These are phyloP conservation scores for Cryptosporidium andersoni DNA, from an alignment of 169 alveolate species.

Conservation along the genomic window DNA sequence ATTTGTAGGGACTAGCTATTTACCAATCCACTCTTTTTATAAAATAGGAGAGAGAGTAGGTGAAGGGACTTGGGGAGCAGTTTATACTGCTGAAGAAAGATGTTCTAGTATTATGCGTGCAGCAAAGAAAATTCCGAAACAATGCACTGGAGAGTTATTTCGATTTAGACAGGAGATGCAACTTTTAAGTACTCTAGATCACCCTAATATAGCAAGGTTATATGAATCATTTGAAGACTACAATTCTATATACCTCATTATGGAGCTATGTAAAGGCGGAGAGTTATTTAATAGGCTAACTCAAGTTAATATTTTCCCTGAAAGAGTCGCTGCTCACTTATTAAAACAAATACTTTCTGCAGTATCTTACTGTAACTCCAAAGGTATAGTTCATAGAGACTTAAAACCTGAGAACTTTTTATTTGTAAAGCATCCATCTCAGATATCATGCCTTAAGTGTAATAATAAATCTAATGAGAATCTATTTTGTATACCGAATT, in stretches of 20 bases:
- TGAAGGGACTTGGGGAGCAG: constrained; percentile 81
- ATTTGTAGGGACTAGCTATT: constrained; percentile 67
- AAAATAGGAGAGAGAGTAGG: constrained; percentile 78
- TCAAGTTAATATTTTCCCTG: constrained; percentile 76
- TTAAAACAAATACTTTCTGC: constrained; percentile 81
- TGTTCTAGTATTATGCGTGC: constrained; percentile 60
- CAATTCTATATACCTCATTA: constrained; percentile 81
- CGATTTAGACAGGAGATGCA: constrained; percentile 69
- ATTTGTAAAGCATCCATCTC: constrained; percentile 66
- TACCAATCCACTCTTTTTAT: constrained; percentile 53
- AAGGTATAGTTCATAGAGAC: constrained; percentile 83
- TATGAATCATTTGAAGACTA: constrained; percentile 83
- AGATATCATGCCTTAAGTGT: constrained; percentile 17
- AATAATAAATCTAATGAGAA: too few species aligned
- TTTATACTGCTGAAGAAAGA: constrained; percentile 76
- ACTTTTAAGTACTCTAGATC: constrained; percentile 74
- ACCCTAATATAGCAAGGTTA: constrained; percentile 81
- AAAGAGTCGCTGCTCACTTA: constrained; percentile 81
- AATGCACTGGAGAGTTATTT: constrained; percentile 47
- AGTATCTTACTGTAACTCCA: constrained; percentile 79
- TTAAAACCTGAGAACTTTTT: constrained; percentile 85
- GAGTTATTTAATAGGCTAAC: constrained; percentile 78
- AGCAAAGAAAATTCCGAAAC: constrained; percentile 64
- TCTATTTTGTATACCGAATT: too few species aligned
- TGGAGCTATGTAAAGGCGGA: constrained; percentile 86